Evolutionary conservation across 2,329 filamentous ascomycete species (phyloP), one percentile per base, ranked within the genome.

Genomic region (Ramularia endophylla): DNA sequence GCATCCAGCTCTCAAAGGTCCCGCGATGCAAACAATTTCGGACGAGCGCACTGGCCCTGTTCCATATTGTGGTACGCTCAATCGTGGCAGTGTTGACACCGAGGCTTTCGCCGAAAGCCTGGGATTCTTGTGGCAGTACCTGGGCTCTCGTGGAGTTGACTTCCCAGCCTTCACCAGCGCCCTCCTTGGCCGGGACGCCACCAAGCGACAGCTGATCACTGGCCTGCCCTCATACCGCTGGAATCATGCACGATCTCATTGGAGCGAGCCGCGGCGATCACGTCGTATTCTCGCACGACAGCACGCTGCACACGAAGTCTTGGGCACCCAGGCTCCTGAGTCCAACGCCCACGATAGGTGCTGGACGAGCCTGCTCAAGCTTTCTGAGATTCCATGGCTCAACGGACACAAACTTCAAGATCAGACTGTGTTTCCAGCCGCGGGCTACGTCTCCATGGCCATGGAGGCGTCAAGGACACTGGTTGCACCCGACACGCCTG

Each of bases 1-100:
- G 1, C 70, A 73, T 43, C 61, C 69, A 0, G 64, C 66, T 2
- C 58, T 74, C 4, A 65, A 65, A 47, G 59, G 59, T 0, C 67
- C 70, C 0, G 55, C 61, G 0, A 53, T 43, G 4, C 59, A 69
- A n/a, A 40, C 37, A 5, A 40, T 44, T 7, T 28, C 38, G 29
- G 34, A 30, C 8, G 32, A 30, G 27, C 19, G 16, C 9, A 8
- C n/a, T n/a, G 15, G 7, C 4, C 8, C n/a, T 6, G n/a, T 37
- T 9, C 27, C 38, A 8, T 45, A 45, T 18, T 16, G 31, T 7
- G 31, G 31, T 38, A 67, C 56, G 2, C 47, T 66, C 17, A 11
- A 19, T 12, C 17, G n/a, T n/a, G n/a, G 27, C 32, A 27, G 29
- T 11, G 17, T 12, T 17, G 7, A 37, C 19, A n/a, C 34, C 16